Base-by-base conservation (phyloP, 2,329 filamentous ascomycete genomes). In the Pezizomycotina sp. region DNA sequence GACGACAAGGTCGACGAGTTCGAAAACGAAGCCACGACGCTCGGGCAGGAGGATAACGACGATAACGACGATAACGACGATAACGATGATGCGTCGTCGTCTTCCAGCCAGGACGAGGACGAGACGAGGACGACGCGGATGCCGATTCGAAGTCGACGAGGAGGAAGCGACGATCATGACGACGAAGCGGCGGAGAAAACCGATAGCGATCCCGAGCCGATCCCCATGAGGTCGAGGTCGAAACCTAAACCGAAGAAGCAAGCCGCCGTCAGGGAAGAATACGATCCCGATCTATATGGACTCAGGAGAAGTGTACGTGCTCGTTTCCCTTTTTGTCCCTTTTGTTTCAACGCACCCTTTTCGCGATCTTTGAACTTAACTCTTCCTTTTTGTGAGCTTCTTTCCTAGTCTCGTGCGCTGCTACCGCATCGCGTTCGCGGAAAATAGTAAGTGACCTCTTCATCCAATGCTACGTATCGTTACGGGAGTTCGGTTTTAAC, bases 231-330 rank as follows among this genome's bases (percentile, higher is more conserved):
- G 30, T 31, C 19, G 27, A 29, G 24, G 20, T 25, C 31, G 10
- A 44, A 44, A 30, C 10, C 31, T 5, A 44, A 40, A 27, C 39
- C 36, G 33, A 21, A 36, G 12, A 44, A 44, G 26, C 36, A 44
- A 19, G 13, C 31, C n/a, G 14, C 41, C 12, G 41, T 39, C 25
- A 37, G 40, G 33, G 39, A 36, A 23, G 39, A 36, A n/a, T 34
- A 41, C 53, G 92, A 98, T 53, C 89, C 89, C 27, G 83, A 92
- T 60, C 65, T 98, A 6, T 98, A 95, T 62, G 89, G 89, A 30
- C 66, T 98, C 49, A 74, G 89, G 50, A 72, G 89, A 62, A 98
- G 89, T 63, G 84, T 89, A 74, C 46, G 77, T 60, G 33, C 46
- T 45, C 38, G 45, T 20, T 33, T 42, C 31, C 19, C 32, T 16